These are phyloP conservation scores for Mycena vitilis DNA, from an alignment of 768 basidiomycete genomes.

Conservation along the genomic window DNA sequence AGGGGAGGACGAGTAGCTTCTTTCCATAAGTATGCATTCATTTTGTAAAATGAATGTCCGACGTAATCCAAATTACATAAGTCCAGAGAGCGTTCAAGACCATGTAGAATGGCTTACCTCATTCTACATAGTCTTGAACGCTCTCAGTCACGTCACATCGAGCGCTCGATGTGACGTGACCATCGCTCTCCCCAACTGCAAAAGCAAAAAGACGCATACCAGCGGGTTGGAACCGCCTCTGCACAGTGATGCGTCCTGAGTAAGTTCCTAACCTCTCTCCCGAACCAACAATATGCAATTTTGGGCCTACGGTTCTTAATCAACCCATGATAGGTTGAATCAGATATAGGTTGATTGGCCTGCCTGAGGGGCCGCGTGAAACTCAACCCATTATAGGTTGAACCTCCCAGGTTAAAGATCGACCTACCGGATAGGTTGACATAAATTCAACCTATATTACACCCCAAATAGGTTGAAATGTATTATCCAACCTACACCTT, in stretches of 20 bases:
- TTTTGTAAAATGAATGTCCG: neutral
- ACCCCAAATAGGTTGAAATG: slow-evolving; percentile 5
- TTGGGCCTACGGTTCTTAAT: neutral
- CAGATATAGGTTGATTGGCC: slow-evolving; percentile 11
- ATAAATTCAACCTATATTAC: slow-evolving; percentile 5
- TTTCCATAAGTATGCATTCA: neutral
- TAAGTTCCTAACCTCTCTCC: too few species aligned
- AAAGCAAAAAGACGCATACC: too few species aligned
- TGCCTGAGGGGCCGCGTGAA: neutral
- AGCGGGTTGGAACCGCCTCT: too few species aligned
- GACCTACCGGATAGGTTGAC: slow-evolving; percentile 7
- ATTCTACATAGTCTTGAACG: too few species aligned
- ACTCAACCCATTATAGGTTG: neutral
- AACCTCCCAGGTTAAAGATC: neutral
- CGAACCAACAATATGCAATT: too few species aligned
- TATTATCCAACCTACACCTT: neutral
- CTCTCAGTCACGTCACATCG: too few species aligned
- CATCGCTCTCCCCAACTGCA: too few species aligned
- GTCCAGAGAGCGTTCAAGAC: too few species aligned
- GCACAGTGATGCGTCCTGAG: too few species aligned
- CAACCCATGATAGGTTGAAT: neutral
- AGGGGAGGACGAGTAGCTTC: neutral
- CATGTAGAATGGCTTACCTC: too few species aligned
- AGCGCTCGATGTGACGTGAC: too few species aligned
- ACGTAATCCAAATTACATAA: too few species aligned